A percentile compares a stretch with the other conserved stretches of the same genome.
These are phyloP conservation scores for Heimioporus retisporus DNA, from an alignment of 1,284 basidiomycete species.

Conservation along the genomic window DNA sequence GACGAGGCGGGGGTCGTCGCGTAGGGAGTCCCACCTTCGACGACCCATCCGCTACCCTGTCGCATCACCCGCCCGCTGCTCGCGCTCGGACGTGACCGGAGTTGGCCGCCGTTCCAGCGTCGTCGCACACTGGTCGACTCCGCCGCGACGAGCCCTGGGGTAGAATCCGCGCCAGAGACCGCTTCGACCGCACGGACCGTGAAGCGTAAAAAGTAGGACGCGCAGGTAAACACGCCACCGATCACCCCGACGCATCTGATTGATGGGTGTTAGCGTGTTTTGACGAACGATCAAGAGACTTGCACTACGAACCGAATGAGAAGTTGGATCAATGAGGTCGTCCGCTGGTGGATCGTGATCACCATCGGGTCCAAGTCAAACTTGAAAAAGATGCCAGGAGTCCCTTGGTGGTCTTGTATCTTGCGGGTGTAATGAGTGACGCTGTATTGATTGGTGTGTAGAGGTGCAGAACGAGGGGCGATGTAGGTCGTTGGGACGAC, in stretches of 20 bases:
- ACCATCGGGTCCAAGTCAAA: slow-evolving; percentile 95
- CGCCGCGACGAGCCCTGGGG: slow-evolving; percentile 69
- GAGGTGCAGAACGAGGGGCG: slow-evolving; percentile 66
- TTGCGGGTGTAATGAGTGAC: slow-evolving; percentile 93
- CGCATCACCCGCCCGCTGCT: slow-evolving; percentile 40
- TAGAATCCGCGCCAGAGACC: slow-evolving; percentile 70
- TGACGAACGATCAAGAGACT: slow-evolving; percentile 16
- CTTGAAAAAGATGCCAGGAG: slow-evolving; percentile 97
- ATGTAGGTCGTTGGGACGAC: slow-evolving; percentile 97
- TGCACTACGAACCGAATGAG: slow-evolving; percentile 77
- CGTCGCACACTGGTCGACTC: slow-evolving; percentile 64
- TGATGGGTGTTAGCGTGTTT: neutral
- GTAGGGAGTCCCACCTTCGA: slow-evolving; percentile 47
- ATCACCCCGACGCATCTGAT: slow-evolving; percentile 77
- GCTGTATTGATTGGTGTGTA: slow-evolving; percentile 94
- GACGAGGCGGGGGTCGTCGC: slow-evolving; percentile 46
- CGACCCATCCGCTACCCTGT: slow-evolving; percentile 56
- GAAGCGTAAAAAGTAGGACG: slow-evolving; percentile 79
- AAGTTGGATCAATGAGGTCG: slow-evolving; percentile 84
- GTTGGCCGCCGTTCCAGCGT: slow-evolving; percentile 58
- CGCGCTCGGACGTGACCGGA: slow-evolving; percentile 51
- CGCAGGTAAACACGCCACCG: slow-evolving; percentile 86
- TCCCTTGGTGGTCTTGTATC: slow-evolving; percentile 81
- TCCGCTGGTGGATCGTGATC: slow-evolving; percentile 89
- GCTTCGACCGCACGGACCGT: slow-evolving; percentile 73